Evolutionary conservation across 148 eudicot species (phyloP), one percentile per base, ranked within the genome.

Genomic region (Vaccinium myrtillus): DNA sequence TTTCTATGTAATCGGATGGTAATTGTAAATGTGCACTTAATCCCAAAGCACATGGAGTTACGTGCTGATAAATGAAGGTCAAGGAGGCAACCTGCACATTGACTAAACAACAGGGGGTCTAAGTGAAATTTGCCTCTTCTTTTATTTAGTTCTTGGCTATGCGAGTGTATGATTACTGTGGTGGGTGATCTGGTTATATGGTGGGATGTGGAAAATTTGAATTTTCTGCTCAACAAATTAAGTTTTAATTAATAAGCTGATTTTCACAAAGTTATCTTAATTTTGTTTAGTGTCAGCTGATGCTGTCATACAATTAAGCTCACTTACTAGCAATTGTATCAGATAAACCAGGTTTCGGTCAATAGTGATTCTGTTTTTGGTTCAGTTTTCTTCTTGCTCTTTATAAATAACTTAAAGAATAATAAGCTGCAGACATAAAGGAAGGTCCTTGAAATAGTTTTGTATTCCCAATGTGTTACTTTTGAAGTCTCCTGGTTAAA

Each of bases 171-270:
- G 30, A 82, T 49, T n/a, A 69, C 61, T 32, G 4, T 50, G 27
- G 51, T 70, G 67, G 84, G 53, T 69, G 58, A 54, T 82, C 78
- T 27, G 65, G 32, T 67, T 77, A 48, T 77, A 48, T 49, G 48
- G 46, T 82, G 32, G 14, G 50, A 43, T 30, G 36, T 51, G 25
- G 77, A 39, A 11, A 0, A 53, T 53, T 53, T 1, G 74, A 54
- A 25, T 56, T 25, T 30, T 15, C 81, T 78, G 56, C 36, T 54
- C 11, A 27, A 3, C 16, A 1, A 30, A 16, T 13, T 18, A 73
- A 79, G 58, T 43, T 54, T 21, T 11, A 32, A 82, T 39, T 36
- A 53, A 82, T 53, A 23, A 71, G 19, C 67, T 82, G 53, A 18
- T 54, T 51, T 81, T 5, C 30, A 27, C 49, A 21, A 36, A 36